Percentiles rank a stretch among this genome's conserved stretches.
phyloP scores from a whole-genome alignment of 495 filamentous ascomycete species.

The Rhypophila decipiens region DNA sequence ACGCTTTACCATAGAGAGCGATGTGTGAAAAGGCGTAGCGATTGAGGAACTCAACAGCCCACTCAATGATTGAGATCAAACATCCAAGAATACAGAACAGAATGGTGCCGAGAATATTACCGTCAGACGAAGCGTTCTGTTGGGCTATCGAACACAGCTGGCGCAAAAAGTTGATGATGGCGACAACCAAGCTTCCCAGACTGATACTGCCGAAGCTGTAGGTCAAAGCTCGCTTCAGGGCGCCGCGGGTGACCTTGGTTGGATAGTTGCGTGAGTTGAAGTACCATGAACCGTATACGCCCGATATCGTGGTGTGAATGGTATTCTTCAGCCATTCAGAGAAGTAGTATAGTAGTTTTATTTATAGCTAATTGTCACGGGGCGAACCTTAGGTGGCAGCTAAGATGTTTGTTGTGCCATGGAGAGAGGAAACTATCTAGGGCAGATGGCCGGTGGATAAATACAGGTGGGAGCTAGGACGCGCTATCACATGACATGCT shows the following conservation, averaged over 20 bases:
- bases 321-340: constrained; percentile 89
- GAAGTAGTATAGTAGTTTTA: no score
- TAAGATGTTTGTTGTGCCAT: no score
- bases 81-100: constrained; percentile 67
- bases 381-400: no score
- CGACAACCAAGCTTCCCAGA: constrained; percentile 76
- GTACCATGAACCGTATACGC: constrained; percentile 91
- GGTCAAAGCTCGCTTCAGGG: constrained; percentile 69
- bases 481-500: no score
- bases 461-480: no score
- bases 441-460: no score
- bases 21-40: constrained; percentile 90
- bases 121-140: constrained; percentile 54
- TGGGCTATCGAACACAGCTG: constrained; percentile 71
- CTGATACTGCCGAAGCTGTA: constrained; percentile 90
- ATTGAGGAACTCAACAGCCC: constrained; percentile 74
- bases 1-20: constrained; percentile 82
- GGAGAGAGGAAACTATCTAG: no score
- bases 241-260: constrained; percentile 66
- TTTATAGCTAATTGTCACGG: no score
- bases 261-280: constrained; percentile 70
- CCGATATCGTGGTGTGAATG: constrained; percentile 79
- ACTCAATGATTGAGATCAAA: constrained; percentile 71
- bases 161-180: constrained; percentile 77
- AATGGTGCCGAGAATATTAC: constrained; percentile 62